Percentiles rank a stretch among this genome's conserved stretches.
phyloP scores from a whole-genome alignment of 768 basidiomycete species.

The Lactarius vividus region DNA sequence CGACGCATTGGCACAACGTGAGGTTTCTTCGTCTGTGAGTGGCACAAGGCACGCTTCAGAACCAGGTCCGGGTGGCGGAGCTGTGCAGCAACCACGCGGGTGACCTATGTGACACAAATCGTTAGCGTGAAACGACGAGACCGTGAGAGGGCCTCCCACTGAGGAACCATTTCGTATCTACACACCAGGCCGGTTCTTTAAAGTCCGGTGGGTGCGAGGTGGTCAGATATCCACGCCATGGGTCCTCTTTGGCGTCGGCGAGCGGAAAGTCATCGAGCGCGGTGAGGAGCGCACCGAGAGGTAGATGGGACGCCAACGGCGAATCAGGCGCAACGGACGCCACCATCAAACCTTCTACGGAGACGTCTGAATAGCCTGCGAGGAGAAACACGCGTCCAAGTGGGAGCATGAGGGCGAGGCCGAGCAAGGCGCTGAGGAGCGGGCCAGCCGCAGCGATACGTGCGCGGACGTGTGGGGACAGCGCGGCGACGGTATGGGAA shows the following conservation, averaged over 20 bases:
- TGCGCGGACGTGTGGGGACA: slow-evolving; percentile 45
- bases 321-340: slow-evolving; percentile 56
- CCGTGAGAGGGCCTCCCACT: slow-evolving; percentile 32
- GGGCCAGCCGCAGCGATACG: slow-evolving; percentile 72
- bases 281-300: slow-evolving; percentile 57
- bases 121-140: neutral
- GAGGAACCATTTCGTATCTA: slow-evolving; percentile 22
- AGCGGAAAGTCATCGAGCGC: slow-evolving; percentile 62
- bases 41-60: slow-evolving; percentile 42
- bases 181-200: slow-evolving; percentile 26
- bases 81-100: slow-evolving; percentile 27
- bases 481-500: slow-evolving; percentile 38
- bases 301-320: slow-evolving; percentile 54
- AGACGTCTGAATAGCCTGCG: slow-evolving; percentile 54
- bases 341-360: slow-evolving; percentile 52
- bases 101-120: slow-evolving; percentile 34
- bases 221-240: slow-evolving; percentile 50
- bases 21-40: slow-evolving; percentile 32
- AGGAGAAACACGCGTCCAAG: slow-evolving; percentile 24
- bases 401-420: slow-evolving; percentile 42
- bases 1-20: slow-evolving; percentile 58
- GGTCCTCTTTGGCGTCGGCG: slow-evolving; percentile 34
- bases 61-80: slow-evolving; percentile 18
- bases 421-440: slow-evolving; percentile 71
- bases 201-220: slow-evolving; percentile 8